These are phyloP conservation scores for Schizophyllum amplum DNA, from an alignment of 1,284 basidiomycete species.

Conservation along the genomic window DNA sequence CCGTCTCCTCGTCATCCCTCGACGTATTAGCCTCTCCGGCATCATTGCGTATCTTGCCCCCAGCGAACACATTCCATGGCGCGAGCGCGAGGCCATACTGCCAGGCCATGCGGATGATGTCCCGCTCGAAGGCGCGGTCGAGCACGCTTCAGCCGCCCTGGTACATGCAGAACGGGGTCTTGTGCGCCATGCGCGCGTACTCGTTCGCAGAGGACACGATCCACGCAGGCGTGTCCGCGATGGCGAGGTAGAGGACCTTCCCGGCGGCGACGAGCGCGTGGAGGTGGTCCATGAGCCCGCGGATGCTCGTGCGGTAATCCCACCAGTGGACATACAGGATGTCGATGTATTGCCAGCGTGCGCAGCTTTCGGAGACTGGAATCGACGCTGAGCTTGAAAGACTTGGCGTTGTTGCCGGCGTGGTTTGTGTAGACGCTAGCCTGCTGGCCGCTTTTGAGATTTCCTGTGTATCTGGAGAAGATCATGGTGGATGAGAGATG, in stretches of 20 bases:
- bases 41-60: conserved; percentile 38
- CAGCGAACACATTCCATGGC: conserved; percentile 43
- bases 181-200: conserved; percentile 23
- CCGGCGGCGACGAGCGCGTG: conserved; percentile 1
- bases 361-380: conserved; percentile 1
- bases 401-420: conserved; percentile 5
- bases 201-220: conserved; percentile 18
- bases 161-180: conserved; percentile 31
- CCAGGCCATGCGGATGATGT: conserved; percentile 32
- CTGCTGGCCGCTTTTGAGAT: conserved; percentile 8
- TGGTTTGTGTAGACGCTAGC: conserved; percentile 1
- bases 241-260: conserved; percentile 3
- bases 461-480: conserved; percentile 4
- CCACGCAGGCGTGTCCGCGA: conserved; percentile 19
- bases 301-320: conserved; percentile 2
- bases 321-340: conserved; percentile 4
- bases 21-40: conserved; percentile 27
- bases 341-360: conserved; percentile 4
- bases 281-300: conserved; percentile 1
- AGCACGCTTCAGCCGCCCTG: conserved; percentile 28
- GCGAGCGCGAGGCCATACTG: conserved; percentile 25
- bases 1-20: conserved; percentile 26
- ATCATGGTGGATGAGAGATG: background rate
- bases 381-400: background rate
- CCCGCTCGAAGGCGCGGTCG: conserved; percentile 10